phyloP scores from a whole-genome alignment of 2,329 filamentous ascomycete species.

The Penicillium occitanis region DNA sequence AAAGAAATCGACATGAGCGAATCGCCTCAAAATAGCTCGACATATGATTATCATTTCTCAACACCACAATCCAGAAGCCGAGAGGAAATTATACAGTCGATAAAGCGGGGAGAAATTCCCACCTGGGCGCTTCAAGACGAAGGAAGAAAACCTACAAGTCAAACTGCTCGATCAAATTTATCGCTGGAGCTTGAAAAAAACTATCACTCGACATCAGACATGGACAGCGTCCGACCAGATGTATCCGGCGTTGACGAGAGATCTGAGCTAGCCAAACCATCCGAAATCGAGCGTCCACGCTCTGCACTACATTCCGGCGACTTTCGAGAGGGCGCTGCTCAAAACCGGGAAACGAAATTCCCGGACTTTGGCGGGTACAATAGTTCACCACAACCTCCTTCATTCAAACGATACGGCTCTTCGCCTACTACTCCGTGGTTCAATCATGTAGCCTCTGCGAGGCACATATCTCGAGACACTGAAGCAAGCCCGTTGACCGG shows the following conservation, averaged over 20 bases:
- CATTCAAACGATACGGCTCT: constrained; percentile 36
- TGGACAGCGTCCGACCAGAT: constrained; percentile 36
- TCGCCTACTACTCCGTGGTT: constrained; percentile 62
- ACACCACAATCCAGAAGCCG: constrained; percentile 54
- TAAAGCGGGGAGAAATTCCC: constrained; percentile 77
- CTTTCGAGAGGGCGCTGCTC: constrained; percentile 51
- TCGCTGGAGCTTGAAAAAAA: constrained; percentile 26
- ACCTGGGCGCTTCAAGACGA: constrained; percentile 68
- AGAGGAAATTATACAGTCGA: constrained; percentile 75
- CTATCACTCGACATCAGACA: constrained; percentile 21
- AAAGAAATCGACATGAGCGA: constrained; percentile 24
- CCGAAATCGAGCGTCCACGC: constrained; percentile 75
- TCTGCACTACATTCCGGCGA: constrained; percentile 68
- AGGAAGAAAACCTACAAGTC: constrained; percentile 48
- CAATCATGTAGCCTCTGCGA: constrained; percentile 31
- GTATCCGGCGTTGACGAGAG: constrained; percentile 36
- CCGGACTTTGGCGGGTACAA: constrained; percentile 29
- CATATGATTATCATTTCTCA: constrained; percentile 24
- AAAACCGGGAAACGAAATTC: constrained; percentile 17
- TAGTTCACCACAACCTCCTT: constrained; percentile 21
- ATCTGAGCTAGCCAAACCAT: constrained; percentile 53
- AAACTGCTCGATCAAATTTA: constrained; percentile 39
- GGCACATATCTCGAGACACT: constrained; percentile 20
- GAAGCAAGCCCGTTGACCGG: constrained; percentile 25
- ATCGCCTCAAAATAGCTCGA: constrained; percentile 22